phyloP scores from a whole-genome alignment of 352 stramenopile genomes.

The Pythium aquatile region DNA sequence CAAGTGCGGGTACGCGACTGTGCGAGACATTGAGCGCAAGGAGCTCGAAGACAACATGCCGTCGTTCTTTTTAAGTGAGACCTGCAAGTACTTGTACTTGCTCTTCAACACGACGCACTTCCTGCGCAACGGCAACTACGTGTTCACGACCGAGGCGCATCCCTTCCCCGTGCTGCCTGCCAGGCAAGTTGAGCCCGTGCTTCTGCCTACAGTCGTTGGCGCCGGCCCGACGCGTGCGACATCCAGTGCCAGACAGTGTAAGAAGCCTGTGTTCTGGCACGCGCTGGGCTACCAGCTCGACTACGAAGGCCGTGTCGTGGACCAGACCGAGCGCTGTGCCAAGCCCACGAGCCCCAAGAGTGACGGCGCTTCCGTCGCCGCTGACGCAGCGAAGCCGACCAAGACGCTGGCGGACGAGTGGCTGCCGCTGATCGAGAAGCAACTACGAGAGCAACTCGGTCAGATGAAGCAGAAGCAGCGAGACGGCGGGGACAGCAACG shows the following conservation, averaged over 20 bases:
- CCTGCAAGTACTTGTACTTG: constrained; percentile 99
- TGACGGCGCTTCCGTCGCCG: background rate
- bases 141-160: constrained; percentile 97
- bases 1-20: constrained; percentile 92
- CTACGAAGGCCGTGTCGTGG: constrained; percentile 51
- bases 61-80: constrained; percentile 99
- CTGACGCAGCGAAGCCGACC: background rate
- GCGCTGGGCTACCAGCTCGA: constrained; percentile 52
- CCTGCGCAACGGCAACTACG: constrained; percentile 84
- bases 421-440: constrained; percentile 48
- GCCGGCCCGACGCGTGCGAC: background rate
- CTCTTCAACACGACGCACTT: constrained; percentile 93
- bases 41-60: constrained; percentile 97
- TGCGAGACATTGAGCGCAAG: constrained; percentile 83
- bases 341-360: constrained; percentile 19
- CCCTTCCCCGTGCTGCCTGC: constrained; percentile 83
- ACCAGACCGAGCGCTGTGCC: constrained; percentile 41
- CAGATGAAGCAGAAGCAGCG: constrained; percentile 9
- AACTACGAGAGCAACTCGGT: constrained; percentile 33
- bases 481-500: background rate
- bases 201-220: constrained; percentile 29
- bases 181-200: constrained; percentile 35
- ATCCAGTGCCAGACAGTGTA: constrained; percentile 24
- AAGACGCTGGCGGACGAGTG: constrained; percentile 33
- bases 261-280: constrained; percentile 49